These are phyloP conservation scores for Orychophragmus violaceus DNA, from an alignment of 345 rosid genomes.

Conservation along the genomic window DNA sequence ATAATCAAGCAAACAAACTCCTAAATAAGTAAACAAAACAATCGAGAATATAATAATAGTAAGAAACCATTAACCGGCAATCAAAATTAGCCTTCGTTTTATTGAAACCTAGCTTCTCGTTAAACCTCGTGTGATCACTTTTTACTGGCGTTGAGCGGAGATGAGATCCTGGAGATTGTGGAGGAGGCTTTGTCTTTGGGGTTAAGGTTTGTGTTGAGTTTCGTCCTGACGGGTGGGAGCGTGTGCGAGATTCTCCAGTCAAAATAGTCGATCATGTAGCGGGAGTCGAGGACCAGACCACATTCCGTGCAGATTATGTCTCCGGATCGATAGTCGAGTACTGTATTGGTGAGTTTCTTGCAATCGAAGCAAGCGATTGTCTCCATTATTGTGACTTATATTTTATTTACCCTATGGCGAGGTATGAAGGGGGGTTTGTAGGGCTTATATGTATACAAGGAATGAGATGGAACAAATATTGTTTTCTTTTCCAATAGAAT, in stretches of 20 bases:
- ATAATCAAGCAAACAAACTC: too few relatives aligned
- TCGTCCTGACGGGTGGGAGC: background rate
- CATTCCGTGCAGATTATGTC: constrained; percentile 3
- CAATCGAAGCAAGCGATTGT: background rate
- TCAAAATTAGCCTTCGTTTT: background rate
- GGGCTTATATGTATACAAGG: background rate
- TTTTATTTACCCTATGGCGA: background rate
- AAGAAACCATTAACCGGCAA: background rate
- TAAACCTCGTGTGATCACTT: background rate
- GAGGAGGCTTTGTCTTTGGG: background rate
- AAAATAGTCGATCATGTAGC: background rate
- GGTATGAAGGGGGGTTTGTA: background rate
- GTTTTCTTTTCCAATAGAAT: background rate
- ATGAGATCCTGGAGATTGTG: background rate
- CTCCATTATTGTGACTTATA: background rate
- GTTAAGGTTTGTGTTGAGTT: background rate
- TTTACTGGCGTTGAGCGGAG: background rate
- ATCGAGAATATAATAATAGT: too few relatives aligned
- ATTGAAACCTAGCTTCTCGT: background rate
- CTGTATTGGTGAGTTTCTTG: background rate
- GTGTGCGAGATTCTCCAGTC: background rate
- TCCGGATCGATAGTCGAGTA: background rate
- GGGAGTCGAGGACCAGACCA: background rate
- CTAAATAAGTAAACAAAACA: too few relatives aligned
- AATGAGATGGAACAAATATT: background rate